phyloP scores from a whole-genome alignment of 2,329 filamentous ascomycete genomes.

The Clonostachys byssicola region DNA sequence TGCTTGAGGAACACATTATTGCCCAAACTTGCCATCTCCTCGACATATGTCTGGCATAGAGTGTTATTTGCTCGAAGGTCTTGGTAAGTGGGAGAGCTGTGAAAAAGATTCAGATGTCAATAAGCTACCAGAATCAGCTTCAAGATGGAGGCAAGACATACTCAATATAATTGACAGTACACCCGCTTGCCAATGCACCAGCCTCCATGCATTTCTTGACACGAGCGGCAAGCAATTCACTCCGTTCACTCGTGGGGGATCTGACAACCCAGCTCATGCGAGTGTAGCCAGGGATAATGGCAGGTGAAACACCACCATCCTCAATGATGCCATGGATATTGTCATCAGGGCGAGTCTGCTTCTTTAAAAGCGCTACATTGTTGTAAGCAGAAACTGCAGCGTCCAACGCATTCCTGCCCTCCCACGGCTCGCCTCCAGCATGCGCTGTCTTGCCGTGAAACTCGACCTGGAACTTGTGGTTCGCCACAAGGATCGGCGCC shows the following conservation, averaged over 20 bases:
- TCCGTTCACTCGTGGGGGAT: too few species aligned
- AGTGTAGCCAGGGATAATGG: constrained; percentile 22
- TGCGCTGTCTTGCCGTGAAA: constrained; percentile 27
- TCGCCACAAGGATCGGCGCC: constrained; percentile 19
- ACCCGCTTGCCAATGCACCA: neutral
- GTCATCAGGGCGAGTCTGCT: constrained; percentile 29
- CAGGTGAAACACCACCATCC: constrained; percentile 27
- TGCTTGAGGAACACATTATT: too few species aligned
- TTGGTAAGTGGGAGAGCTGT: too few species aligned
- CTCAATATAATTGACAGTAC: neutral
- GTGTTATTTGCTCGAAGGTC: too few species aligned
- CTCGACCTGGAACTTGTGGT: constrained; percentile 17
- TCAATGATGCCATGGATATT: constrained; percentile 29
- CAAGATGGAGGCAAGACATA: too few species aligned
- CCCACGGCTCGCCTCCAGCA: constrained; percentile 28
- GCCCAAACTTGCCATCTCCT: too few species aligned
- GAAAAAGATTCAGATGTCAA: too few species aligned
- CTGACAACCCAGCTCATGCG: too few species aligned
- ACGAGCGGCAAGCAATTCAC: too few species aligned
- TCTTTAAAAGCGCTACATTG: constrained; percentile 25
- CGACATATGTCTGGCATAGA: too few species aligned
- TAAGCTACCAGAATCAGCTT: too few species aligned
- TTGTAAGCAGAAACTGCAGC: constrained; percentile 27
- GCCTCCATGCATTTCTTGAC: neutral
- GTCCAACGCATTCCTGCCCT: constrained; percentile 29